These are phyloP conservation scores for Glebionis coronaria DNA, from an alignment of 129 eudicot species.

Conservation along the genomic window DNA sequence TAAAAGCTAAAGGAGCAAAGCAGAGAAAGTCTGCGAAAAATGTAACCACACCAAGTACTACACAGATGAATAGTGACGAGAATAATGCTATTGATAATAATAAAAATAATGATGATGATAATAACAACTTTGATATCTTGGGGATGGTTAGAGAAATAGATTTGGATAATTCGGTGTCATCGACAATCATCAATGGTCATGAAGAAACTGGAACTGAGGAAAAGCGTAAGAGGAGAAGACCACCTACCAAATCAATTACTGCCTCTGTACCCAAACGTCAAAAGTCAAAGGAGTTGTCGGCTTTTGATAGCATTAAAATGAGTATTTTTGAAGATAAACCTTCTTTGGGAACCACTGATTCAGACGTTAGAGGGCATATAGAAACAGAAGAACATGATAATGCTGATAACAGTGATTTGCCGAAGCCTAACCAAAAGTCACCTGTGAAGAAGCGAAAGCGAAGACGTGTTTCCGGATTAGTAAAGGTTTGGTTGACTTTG, in stretches of 20 bases:
- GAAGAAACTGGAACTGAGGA: slow-evolving; percentile 27
- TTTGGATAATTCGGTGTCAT: slow-evolving; percentile 40
- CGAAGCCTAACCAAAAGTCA: slow-evolving; percentile 47
- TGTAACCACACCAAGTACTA: slow-evolving; percentile 37
- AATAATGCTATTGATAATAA: slow-evolving; percentile 32
- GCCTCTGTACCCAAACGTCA: slow-evolving; percentile 60
- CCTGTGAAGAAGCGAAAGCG: slow-evolving; percentile 57
- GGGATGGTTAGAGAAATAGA: slow-evolving; percentile 71
- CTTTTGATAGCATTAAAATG: slow-evolving; percentile 47
- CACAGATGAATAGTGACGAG: slow-evolving; percentile 31
- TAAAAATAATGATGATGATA: slow-evolving; percentile 20
- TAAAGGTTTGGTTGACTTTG: slow-evolving; percentile 60
- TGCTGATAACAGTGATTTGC: slow-evolving; percentile 29
- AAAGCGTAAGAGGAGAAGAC: slow-evolving; percentile 46
- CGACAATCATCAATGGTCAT: slow-evolving; percentile 53
- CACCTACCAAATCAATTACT: slow-evolving; percentile 36
- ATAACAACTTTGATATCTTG: slow-evolving; percentile 41
- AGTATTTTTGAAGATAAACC: slow-evolving; percentile 37
- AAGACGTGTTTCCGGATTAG: slow-evolving; percentile 54
- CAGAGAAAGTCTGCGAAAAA: slow-evolving; percentile 50
- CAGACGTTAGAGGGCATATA: slow-evolving; percentile 29
- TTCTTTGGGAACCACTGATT: slow-evolving; percentile 26
- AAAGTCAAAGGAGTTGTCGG: slow-evolving; percentile 43
- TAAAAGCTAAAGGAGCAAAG: slow-evolving; percentile 80
- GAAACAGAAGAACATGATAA: slow-evolving; percentile 38